phyloP scores from a whole-genome alignment of 441 rosid genomes.

The Eruca vesicaria region DNA sequence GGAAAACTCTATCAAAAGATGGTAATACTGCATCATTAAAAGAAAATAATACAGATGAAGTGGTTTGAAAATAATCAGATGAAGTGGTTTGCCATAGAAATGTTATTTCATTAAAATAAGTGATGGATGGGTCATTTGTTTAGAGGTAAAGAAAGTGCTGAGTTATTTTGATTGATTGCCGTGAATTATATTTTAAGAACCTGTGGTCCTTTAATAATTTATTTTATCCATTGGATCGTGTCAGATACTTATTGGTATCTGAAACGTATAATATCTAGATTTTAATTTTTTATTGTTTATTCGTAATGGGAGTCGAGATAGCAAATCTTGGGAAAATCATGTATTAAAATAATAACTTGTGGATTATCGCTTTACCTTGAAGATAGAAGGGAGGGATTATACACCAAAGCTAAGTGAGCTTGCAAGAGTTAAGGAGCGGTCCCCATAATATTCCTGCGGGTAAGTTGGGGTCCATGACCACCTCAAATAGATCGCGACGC shows the following conservation, averaged over 20 bases:
- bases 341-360: not conserved
- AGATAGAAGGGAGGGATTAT: not conserved
- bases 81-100: not conserved
- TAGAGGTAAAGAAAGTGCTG: not conserved
- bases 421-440: slow-evolving; percentile 32
- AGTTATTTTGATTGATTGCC: not conserved
- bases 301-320: not conserved
- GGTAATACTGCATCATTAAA: not conserved
- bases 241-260: no score
- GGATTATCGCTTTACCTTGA: not conserved
- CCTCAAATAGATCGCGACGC: slow-evolving; percentile 14
- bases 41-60: not conserved
- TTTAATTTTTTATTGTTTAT: not conserved
- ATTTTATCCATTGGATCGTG: no score
- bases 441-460: slow-evolving; percentile 34
- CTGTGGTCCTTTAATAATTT: no score
- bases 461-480: slow-evolving; percentile 9
- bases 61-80: no score
- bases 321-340: not conserved
- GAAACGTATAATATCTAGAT: no score
- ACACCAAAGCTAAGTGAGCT: slow-evolving; percentile 14
- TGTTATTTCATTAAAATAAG: not conserved
- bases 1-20: not conserved
- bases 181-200: no score
- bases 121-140: not conserved